These are phyloP conservation scores for Solanum neorickii DNA, from an alignment of 257 asterid genomes.

Conservation along the genomic window DNA sequence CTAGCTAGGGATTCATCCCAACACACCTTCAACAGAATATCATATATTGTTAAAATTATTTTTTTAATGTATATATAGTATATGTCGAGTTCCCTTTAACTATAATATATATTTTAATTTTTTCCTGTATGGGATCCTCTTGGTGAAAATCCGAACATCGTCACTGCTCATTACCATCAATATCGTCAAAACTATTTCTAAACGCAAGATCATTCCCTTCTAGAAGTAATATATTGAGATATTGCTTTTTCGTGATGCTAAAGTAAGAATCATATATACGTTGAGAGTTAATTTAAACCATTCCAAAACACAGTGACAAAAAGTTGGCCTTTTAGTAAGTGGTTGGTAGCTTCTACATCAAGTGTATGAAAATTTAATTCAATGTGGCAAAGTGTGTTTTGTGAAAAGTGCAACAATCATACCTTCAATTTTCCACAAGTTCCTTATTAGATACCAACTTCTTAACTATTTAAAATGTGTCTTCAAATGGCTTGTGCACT, in stretches of 20 bases:
- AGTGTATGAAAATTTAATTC: not conserved
- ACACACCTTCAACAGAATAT: too few species aligned
- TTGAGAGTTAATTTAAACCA: not conserved
- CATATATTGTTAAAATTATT: too few species aligned
- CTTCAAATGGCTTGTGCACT: not conserved
- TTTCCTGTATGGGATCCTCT: too few species aligned
- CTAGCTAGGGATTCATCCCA: not conserved
- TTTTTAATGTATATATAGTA: too few species aligned
- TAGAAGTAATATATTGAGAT: not conserved
- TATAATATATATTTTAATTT: too few species aligned
- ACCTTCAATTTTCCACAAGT: not conserved
- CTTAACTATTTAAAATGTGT: not conserved
- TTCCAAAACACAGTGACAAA: not conserved
- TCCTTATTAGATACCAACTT: not conserved
- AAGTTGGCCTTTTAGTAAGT: not conserved
- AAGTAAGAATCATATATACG: not conserved
- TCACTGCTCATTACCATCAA: not conserved
- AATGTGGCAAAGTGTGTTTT: not conserved
- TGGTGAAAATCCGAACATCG: not conserved
- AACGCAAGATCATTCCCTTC: not conserved
- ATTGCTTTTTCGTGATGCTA: not conserved
- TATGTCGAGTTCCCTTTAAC: too few species aligned
- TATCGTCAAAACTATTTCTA: not conserved
- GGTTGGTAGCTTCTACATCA: constrained; percentile 6
- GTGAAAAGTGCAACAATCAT: not conserved